Evolutionary conservation across 2,329 filamentous ascomycete genomes (phyloP), one percentile per base, ranked within the genome.

Genomic region (Sporothrix luriei): DNA sequence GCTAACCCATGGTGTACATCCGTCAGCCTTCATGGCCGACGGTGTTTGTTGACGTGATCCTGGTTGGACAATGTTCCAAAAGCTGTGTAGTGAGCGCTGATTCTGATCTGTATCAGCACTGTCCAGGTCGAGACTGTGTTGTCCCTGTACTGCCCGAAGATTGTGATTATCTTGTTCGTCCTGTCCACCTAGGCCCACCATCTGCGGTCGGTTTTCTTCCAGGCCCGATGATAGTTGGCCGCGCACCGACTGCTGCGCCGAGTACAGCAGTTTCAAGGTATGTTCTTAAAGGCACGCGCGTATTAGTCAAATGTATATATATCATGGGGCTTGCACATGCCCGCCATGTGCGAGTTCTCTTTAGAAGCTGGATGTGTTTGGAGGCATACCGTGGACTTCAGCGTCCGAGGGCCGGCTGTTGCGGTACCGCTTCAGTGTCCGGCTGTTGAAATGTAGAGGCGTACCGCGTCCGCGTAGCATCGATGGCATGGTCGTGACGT

Each of bases 401-500:
- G 82, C 77, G 46, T 88, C 85, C 0, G 86, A 84, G 0, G 88
- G 87, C 7, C 87, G 81, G 69, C 81, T 84, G 76, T 89, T 81
- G 70, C 88, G 86, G 71, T 85, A 82, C 9, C 88, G 84, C 78
- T 90, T 90, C 75, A 85, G 78, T 0, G 88, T 90, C 33, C 88
- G 84, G 73, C 86, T 84, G 66, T 82, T 78, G 16, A 87, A 81
- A 68, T 86, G 82, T 16, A 82, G 79, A 3, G 81, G 79, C 2
- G 79, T n/a, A 19, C 24, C 77, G 5, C 74, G 72, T 69, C 72
- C 72, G 68, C 46, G 79, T 77, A 75, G 62, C 75, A 75, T 68
- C 75, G 77, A 78, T 9, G 75, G 74, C 57, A 76, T 75, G 26
- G 21, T 43, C 59, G 72, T 72, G 69, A 75, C 75, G 48, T 79